A percentile compares a stretch with the other conserved stretches of the same genome.
phyloP scores from a whole-genome alignment of 768 basidiomycete species.

The Naganishia vaughanmartiniae region DNA sequence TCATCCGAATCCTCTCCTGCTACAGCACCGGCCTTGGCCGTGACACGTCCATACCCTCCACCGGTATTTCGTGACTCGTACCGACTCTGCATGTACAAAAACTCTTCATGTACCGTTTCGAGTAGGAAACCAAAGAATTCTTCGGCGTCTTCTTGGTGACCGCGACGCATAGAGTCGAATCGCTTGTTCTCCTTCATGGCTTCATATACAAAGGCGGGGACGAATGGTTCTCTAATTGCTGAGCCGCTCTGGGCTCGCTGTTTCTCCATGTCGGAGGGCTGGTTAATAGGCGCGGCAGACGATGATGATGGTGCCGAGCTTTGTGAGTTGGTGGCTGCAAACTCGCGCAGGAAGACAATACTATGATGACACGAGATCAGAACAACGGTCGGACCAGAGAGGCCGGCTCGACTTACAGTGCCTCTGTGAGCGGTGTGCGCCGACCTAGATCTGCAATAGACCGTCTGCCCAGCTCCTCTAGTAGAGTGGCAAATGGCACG shows the following conservation, averaged over 20 bases:
- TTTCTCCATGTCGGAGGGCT: slow-evolving; percentile 18
- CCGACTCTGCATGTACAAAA: slow-evolving; percentile 65
- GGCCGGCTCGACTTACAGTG: slow-evolving; percentile 52
- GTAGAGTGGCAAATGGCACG: slow-evolving; percentile 75
- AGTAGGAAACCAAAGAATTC: slow-evolving; percentile 98
- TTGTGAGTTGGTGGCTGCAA: slow-evolving; percentile 49
- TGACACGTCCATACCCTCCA: slow-evolving; percentile 43
- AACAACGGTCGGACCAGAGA: slow-evolving; percentile 36
- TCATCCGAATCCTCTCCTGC: slow-evolving; percentile 32
- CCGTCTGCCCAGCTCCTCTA: slow-evolving; percentile 66
- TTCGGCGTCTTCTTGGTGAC: slow-evolving; percentile 96
- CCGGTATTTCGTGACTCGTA: slow-evolving; percentile 28
- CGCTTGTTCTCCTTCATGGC: slow-evolving; percentile 89
- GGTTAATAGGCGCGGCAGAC: background rate
- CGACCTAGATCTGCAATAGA: slow-evolving; percentile 54
- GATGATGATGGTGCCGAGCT: background rate
- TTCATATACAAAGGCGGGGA: slow-evolving; percentile 82
- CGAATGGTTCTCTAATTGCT: slow-evolving; percentile 63
- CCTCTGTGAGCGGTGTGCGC: slow-evolving; percentile 54
- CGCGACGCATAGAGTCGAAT: slow-evolving; percentile 89
- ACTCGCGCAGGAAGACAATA: slow-evolving; percentile 71
- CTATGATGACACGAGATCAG: slow-evolving; percentile 32
- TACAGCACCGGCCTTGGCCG: slow-evolving; percentile 50
- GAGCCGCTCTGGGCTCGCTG: slow-evolving; percentile 25
- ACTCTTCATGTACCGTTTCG: slow-evolving; percentile 89